These are phyloP conservation scores for Hanseniaspora singularis DNA, from an alignment of 805 yeast genomes.

Conservation along the genomic window DNA sequence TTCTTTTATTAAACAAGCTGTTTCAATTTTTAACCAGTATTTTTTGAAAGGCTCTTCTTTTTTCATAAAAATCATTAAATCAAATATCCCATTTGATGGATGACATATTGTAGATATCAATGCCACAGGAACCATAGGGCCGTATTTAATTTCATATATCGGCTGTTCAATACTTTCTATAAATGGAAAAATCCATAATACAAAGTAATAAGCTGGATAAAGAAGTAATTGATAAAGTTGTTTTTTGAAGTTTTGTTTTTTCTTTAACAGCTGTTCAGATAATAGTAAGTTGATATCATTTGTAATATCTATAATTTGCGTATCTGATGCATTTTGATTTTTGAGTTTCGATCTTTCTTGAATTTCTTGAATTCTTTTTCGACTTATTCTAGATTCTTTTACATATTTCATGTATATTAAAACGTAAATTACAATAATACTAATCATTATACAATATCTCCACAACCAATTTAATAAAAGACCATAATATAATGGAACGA, in stretches of 20 bases:
- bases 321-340: conserved; percentile 11
- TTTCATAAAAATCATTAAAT: conserved; percentile 61
- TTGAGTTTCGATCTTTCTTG: not conserved
- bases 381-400: conserved; percentile 33
- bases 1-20: conserved; percentile 19
- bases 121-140: conserved; percentile 51
- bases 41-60: conserved; percentile 72
- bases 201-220: conserved; percentile 71
- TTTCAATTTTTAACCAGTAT: conserved; percentile 28
- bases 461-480: conserved; percentile 71
- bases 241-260: conserved; percentile 58
- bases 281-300: conserved; percentile 33
- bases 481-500: conserved; percentile 59
- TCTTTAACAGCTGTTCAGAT: conserved; percentile 45
- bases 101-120: conserved; percentile 63
- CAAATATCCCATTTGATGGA: conserved; percentile 70
- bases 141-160: conserved; percentile 35
- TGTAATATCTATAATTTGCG: conserved; percentile 33
- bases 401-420: conserved; percentile 60
- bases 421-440: conserved; percentile 52
- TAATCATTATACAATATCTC: conserved; percentile 51
- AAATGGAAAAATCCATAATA: conserved; percentile 74
- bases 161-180: conserved; percentile 50
- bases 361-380: not conserved
- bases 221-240: conserved; percentile 72